A percentile compares a stretch with the other conserved stretches of the same genome.
Evolutionary conservation across 306 rosid genomes (phyloP).

Genomic region (Biancaea sappan): DNA sequence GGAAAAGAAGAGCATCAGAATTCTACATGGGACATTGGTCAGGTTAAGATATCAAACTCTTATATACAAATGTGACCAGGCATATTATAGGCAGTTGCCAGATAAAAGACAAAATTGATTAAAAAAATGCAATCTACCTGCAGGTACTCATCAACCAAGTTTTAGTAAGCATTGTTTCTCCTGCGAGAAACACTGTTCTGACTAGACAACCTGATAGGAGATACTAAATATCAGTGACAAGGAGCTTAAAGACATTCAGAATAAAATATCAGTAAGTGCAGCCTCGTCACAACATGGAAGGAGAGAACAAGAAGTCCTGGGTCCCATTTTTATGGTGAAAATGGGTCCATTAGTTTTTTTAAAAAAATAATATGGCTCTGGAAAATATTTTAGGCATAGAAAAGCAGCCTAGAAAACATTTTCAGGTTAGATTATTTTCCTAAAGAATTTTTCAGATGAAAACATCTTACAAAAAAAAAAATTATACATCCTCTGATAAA

Average conservation of each 20-base stretch:
- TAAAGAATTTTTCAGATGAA: constrained; percentile 13
- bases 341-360: neutral
- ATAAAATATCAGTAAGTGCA: constrained; percentile 15
- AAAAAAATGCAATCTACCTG: constrained; percentile 48
- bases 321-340: neutral
- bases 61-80: constrained; percentile 43
- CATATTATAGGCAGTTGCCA: constrained; percentile 43
- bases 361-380: constrained; percentile 1
- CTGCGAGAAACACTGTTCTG: constrained; percentile 53
- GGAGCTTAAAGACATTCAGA: constrained; percentile 20
- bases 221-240: constrained; percentile 25
- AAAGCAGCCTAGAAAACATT: constrained; percentile 15
- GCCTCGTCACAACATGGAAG: neutral
- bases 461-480: neutral
- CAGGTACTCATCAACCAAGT: constrained; percentile 29
- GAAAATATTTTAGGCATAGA: constrained; percentile 2
- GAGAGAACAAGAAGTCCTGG: constrained; percentile 14
- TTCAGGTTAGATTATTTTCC: constrained; percentile 8
- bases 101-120: constrained; percentile 43
- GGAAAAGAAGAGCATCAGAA: constrained; percentile 95
- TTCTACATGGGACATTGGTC: constrained; percentile 73
- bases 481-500: neutral
- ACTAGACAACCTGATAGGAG: constrained; percentile 48
- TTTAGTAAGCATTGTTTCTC: constrained; percentile 56
- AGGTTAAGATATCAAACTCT: constrained; percentile 73